Evolutionary conservation across 345 rosid genomes (phyloP).

Genomic region (Eutrema heterophyllum): DNA sequence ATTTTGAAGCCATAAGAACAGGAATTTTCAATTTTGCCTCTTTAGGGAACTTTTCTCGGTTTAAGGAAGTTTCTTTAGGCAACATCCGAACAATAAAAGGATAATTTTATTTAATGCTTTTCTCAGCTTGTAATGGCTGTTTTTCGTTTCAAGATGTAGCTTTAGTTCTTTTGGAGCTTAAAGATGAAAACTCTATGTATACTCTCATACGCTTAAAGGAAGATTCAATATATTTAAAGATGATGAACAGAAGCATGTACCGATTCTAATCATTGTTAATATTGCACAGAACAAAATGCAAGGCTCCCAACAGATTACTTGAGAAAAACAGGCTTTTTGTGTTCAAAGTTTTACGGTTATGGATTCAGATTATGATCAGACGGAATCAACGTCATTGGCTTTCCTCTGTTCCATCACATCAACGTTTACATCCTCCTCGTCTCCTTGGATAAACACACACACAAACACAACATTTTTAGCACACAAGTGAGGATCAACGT

Average conservation of each 20-base stretch:
- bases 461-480: not conserved
- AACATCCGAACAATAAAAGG: not conserved
- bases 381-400: slow-evolving; percentile 16
- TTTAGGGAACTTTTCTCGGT: not conserved
- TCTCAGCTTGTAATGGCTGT: no score
- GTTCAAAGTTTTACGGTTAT: not conserved
- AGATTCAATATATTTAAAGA: not conserved
- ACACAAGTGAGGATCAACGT: not conserved
- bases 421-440: slow-evolving; percentile 37
- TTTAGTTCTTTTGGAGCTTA: not conserved
- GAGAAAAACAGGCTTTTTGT: not conserved
- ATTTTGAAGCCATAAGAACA: not conserved
- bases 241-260: not conserved
- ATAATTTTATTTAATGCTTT: no score
- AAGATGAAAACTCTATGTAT: not conserved
- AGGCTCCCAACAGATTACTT: not conserved
- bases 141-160: not conserved
- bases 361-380: slow-evolving; percentile 9
- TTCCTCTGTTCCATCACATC: slow-evolving; percentile 10
- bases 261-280: not conserved
- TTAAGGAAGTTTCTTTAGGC: no score
- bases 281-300: not conserved
- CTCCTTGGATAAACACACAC: not conserved
- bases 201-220: not conserved
- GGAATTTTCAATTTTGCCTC: slow-evolving; percentile 1